Evolutionary conservation across 2,329 filamentous ascomycete genomes (phyloP).

Genomic region (Xylariaceae sp.): DNA sequence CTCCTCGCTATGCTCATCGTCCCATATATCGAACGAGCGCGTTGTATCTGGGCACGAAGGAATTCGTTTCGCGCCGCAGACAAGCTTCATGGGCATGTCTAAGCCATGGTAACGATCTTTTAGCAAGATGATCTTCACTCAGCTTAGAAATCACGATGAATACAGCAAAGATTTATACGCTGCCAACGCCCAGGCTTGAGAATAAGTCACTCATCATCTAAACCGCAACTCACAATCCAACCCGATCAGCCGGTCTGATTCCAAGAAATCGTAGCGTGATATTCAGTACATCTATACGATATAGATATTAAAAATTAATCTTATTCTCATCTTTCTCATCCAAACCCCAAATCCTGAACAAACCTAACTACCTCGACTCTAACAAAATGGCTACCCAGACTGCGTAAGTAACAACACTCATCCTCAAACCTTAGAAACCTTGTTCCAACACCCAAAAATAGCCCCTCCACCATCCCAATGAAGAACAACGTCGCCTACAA

Average conservation of each 20-base stretch:
- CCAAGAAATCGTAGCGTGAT: conserved; percentile 22
- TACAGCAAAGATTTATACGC: conserved; percentile 19
- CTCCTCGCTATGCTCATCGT: conserved; percentile 28
- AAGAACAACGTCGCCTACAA: conserved; percentile 42
- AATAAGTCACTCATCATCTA: conserved; percentile 3
- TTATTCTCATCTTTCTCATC: conserved; percentile 14
- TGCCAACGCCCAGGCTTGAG: conserved; percentile 24
- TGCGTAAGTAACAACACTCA: conserved; percentile 32
- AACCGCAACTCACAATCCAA: conserved; percentile 11
- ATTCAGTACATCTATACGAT: conserved; percentile 5
- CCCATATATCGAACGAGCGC: conserved; percentile 40
- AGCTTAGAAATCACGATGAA: conserved; percentile 9
- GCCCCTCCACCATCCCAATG: conserved; percentile 37
- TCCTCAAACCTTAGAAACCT: neutral
- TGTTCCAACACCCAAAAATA: conserved; percentile 27
- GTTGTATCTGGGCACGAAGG: conserved; percentile 28
- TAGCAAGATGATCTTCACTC: neutral
- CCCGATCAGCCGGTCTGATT: conserved; percentile 35
- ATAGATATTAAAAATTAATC: conserved; percentile 9
- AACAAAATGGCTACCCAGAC: conserved; percentile 39
- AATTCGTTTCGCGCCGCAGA: conserved; percentile 32
- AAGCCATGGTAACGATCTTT: neutral
- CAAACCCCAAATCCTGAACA: conserved; percentile 23
- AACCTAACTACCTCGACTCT: conserved; percentile 17
- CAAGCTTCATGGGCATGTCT: conserved; percentile 18